Evolutionary conservation across 768 basidiomycete genomes (phyloP).

Genomic region (Mycena albidolilacea): DNA sequence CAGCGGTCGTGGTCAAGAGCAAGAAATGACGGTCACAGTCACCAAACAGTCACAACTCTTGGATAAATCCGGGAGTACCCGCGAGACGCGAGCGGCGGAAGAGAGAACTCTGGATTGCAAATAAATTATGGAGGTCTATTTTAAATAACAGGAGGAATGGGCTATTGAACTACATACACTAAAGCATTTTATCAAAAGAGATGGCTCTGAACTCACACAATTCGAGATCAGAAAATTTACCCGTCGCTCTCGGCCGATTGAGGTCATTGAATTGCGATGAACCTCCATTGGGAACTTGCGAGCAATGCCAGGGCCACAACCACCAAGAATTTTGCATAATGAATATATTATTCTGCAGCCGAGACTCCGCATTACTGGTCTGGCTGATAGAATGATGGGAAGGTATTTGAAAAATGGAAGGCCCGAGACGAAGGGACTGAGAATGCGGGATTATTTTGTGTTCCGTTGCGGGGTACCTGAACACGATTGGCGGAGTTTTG

Average conservation of each 20-base stretch:
- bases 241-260: too few relatives aligned
- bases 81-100: too few relatives aligned
- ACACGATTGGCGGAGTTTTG: neutral
- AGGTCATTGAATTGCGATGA: too few relatives aligned
- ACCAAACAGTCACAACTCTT: constrained; percentile 5
- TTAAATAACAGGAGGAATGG: neutral
- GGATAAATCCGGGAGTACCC: neutral
- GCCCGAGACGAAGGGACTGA: neutral
- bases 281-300: too few relatives aligned
- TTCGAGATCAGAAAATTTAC: too few relatives aligned
- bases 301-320: neutral
- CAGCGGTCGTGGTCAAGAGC: neutral
- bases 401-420: neutral
- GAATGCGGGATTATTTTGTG: neutral
- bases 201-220: too few relatives aligned
- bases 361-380: too few relatives aligned
- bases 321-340: neutral
- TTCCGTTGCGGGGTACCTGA: neutral
- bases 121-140: neutral
- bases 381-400: neutral
- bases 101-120: neutral
- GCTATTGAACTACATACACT: too few relatives aligned
- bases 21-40: neutral
- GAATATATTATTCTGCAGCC: neutral
- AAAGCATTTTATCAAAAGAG: too few relatives aligned